Conservation (phyloP, 2,329 filamentous ascomycete genomes). For the Mariannaea sp. region DNA sequence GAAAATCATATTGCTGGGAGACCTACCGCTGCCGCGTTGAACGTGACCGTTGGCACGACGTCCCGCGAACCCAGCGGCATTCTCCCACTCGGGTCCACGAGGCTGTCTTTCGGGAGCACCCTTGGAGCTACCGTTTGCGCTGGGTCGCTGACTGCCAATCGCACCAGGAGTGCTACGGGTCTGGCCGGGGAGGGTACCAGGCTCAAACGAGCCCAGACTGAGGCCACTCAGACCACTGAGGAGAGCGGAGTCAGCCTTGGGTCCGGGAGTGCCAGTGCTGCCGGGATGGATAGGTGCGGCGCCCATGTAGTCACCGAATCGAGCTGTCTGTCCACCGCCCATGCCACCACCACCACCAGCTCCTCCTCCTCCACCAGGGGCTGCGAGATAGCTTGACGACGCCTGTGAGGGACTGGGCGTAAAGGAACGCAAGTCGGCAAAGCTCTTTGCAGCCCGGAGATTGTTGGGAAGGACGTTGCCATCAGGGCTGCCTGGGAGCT, state of each 20-base stretch:
- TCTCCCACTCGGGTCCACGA: constrained; percentile 67
- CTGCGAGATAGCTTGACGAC: constrained; percentile 78
- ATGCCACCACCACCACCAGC: constrained; percentile 66
- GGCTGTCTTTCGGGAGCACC: constrained; percentile 65
- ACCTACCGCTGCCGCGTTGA: constrained; percentile 65
- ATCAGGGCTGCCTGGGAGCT: constrained; percentile 81
- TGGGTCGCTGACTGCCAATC: constrained; percentile 68
- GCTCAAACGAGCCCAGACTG: constrained; percentile 58
- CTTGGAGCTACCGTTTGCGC: constrained; percentile 50
- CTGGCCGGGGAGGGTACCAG: constrained; percentile 43
- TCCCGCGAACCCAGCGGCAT: constrained; percentile 55
- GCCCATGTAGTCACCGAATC: constrained; percentile 53
- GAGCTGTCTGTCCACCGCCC: constrained; percentile 42
- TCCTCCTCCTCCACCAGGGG: constrained; percentile 57
- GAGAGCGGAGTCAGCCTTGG: constrained; percentile 48
- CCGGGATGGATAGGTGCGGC: constrained; percentile 42
- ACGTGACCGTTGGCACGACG: constrained; percentile 66
- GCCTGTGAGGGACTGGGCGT: constrained; percentile 89
- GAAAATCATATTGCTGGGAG: not conserved
- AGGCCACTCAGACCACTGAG: constrained; percentile 56
- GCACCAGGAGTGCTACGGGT: constrained; percentile 60
- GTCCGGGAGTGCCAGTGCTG: constrained; percentile 46
- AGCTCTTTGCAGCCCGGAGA: constrained; percentile 92
- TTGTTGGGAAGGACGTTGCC: constrained; percentile 70
- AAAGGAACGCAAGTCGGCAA: constrained; percentile 92